phyloP scores from a whole-genome alignment of 495 filamentous ascomycete species.

The Penicillium fimorum region DNA sequence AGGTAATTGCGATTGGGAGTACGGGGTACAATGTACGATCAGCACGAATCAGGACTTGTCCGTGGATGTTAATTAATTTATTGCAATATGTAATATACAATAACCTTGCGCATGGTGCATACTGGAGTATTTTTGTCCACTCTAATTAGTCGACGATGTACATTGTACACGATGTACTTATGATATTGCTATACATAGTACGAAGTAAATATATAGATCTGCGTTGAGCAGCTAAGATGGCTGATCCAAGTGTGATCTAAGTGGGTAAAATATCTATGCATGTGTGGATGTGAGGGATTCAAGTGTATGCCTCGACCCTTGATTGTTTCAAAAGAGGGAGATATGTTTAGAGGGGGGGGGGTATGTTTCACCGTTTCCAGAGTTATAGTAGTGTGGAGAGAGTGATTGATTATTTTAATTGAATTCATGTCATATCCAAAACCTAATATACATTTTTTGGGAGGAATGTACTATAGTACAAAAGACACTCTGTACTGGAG shows the following conservation, averaged over 20 bases:
- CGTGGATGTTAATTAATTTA: background rate
- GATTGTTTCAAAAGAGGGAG: background rate
- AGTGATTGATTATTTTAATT: background rate
- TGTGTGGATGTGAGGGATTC: background rate
- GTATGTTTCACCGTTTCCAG: background rate
- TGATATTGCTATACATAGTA: background rate
- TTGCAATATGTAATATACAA: background rate
- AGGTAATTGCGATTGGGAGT: background rate
- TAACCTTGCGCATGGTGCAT: background rate
- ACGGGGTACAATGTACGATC: background rate
- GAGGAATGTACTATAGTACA: slow-evolving; percentile 9
- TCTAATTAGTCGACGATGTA: background rate
- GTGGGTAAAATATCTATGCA: background rate
- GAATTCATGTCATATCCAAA: slow-evolving; percentile 9
- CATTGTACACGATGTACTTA: background rate
- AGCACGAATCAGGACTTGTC: background rate
- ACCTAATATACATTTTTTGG: slow-evolving; percentile 12
- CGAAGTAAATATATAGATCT: background rate
- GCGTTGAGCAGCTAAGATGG: background rate
- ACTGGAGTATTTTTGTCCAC: background rate
- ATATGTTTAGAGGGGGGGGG: too few species aligned
- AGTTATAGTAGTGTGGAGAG: background rate
- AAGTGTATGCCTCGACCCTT: background rate
- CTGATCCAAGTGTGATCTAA: background rate
- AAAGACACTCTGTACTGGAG: slow-evolving; percentile 8